phyloP scores from a whole-genome alignment of 139 green algal genomes.

The Asterochloris sp. region DNA sequence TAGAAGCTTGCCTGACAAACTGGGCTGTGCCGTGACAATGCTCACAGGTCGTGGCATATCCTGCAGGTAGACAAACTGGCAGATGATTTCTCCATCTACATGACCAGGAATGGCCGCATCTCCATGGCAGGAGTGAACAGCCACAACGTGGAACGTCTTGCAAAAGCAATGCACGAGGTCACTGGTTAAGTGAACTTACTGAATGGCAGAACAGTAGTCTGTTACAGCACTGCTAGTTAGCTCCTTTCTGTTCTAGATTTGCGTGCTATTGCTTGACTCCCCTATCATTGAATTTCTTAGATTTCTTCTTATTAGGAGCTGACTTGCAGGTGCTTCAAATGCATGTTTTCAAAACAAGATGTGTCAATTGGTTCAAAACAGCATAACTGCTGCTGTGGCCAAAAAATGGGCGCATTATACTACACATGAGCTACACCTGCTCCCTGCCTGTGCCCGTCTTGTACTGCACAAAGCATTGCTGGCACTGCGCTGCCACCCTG shows the following conservation, averaged over 20 bases:
- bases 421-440: too few relatives aligned
- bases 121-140: slow-evolving; percentile 88
- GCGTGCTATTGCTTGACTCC: neutral
- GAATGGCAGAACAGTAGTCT: neutral
- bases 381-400: too few relatives aligned
- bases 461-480: too few relatives aligned
- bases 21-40: too few relatives aligned
- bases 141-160: slow-evolving; percentile 76
- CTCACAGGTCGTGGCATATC: too few relatives aligned
- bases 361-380: neutral
- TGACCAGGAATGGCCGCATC: slow-evolving; percentile 92
- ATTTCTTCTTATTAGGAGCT: neutral
- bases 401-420: too few relatives aligned
- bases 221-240: neutral
- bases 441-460: too few relatives aligned
- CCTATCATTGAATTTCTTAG: neutral
- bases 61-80: slow-evolving; percentile 77
- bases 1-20: too few relatives aligned
- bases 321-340: neutral
- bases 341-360: neutral
- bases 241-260: neutral
- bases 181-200: slow-evolving; percentile 28
- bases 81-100: slow-evolving; percentile 78
- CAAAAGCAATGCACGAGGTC: slow-evolving; percentile 80
- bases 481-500: too few relatives aligned